Evolutionary conservation across 2,329 filamentous ascomycete species (phyloP), one percentile per base, ranked within the genome.

Genomic region (Verticillium nonalfalfae): DNA sequence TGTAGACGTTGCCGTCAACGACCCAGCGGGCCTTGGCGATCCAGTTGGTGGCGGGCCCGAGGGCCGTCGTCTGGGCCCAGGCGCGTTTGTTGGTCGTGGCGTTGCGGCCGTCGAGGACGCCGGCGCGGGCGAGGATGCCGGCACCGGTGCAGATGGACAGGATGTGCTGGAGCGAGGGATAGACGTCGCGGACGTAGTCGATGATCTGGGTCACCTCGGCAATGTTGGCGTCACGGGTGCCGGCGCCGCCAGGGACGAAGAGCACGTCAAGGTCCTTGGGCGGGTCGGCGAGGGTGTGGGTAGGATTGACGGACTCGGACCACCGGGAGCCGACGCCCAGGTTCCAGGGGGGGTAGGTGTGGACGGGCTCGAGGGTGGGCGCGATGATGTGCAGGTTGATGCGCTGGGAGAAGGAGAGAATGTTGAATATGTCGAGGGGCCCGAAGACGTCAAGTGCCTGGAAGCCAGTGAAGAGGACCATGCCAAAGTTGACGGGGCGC

Each of bases 111-210:
- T 90, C 80, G 35, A 91, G 70, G 1, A 89, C 71, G 0, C 88
- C 87, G 0, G 86, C 76, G 54, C 76, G 74, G 0, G 87, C 87
- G 0, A 84, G 78, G 4, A 89, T 71, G 2, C 81, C 81, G 4
- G 84, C 78, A 0, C 88, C 88, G 1, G 86, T 91, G 71, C 89
- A 91, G 1, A 91, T 79, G 0, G 86, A 88, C 54, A 91, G 76
- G 13, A 89, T 68, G 65, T 84, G 83, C 64, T 81, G 74, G 31
- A 88, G 69, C 4, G 71, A 72, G 0, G 81, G 78, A 66, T 78
- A 83, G n/a, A 71, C 68, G 1, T 71, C 70, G 0, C 69, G 67
- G 34, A 69, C 67, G 61, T 71, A 87, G 1, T 78, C 72, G 2
- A 82, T 71, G 1, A 79, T 72, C 58, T 59, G 31, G 15, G 40